Evolutionary conservation across 2,329 filamentous ascomycete species (phyloP).

Genomic region (Fusarium albosuccineum): DNA sequence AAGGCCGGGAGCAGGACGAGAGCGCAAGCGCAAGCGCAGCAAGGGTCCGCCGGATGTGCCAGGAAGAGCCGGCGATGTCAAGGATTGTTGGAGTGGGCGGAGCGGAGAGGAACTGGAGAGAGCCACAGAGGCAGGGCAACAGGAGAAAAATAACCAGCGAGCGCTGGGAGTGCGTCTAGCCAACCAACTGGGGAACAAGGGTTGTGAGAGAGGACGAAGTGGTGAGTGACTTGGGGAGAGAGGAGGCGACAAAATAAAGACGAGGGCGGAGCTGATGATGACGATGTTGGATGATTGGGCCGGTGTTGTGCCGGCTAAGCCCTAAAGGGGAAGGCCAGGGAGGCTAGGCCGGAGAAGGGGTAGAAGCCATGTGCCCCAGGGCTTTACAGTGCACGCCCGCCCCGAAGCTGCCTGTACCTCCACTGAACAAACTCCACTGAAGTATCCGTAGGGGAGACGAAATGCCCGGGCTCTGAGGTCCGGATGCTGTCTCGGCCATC

Average conservation of each 20-base stretch:
- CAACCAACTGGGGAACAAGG: conserved; percentile 19
- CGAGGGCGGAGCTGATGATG: conserved; percentile 2
- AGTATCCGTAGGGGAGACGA: conserved; percentile 18
- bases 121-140: conserved; percentile 2
- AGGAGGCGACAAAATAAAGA: conserved; percentile 37
- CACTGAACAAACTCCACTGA: conserved; percentile 18
- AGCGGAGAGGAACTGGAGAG: conserved; percentile 24
- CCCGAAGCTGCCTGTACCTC: conserved; percentile 7
- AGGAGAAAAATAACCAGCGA: background rate
- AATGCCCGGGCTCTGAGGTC: background rate
- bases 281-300: conserved; percentile 26
- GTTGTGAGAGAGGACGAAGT: conserved; percentile 21
- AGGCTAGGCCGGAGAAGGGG: conserved; percentile 2
- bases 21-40: conserved; percentile 26
- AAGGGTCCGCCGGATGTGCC: conserved; percentile 36
- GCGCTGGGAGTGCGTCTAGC: conserved; percentile 17
- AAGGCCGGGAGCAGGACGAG: conserved; percentile 16
- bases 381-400: conserved; percentile 13
- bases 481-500: conserved; percentile 2
- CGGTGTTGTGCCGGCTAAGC: background rate
- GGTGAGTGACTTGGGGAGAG: conserved; percentile 25
- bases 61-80: conserved; percentile 32
- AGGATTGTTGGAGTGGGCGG: conserved; percentile 22
- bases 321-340: background rate
- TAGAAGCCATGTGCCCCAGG: conserved; percentile 24